Conservation (phyloP, 139 green algal species). For the Chlamydomonas urium region DNA sequence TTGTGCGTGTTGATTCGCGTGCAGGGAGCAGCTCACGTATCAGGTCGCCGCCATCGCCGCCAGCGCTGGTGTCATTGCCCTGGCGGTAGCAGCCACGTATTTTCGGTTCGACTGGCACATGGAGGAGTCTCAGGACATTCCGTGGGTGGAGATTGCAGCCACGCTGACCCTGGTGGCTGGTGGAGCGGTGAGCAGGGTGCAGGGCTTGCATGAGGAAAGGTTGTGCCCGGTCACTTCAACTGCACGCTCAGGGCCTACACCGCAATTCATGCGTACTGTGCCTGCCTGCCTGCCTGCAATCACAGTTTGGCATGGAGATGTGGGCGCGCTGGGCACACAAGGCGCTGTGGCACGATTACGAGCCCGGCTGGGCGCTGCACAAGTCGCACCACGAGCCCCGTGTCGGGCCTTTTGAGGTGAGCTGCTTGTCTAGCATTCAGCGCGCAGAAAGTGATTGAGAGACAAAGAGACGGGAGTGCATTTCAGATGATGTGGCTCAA, state of each 20-base stretch:
- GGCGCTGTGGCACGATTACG: constrained; percentile 88
- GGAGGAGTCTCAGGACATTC: constrained; percentile 50
- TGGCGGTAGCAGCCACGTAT: constrained; percentile 71
- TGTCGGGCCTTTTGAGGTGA: constrained; percentile 87
- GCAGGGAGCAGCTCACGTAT: constrained; percentile 67
- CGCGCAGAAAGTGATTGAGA: too few relatives aligned
- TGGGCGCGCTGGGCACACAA: constrained; percentile 90
- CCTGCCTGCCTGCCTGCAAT: too few relatives aligned
- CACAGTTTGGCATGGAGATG: constrained; percentile 77
- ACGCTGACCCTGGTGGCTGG: constrained; percentile 72
- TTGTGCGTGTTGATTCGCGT: too few relatives aligned
- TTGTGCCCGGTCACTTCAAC: too few relatives aligned
- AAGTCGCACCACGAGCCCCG: constrained; percentile 90
- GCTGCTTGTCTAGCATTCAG: too few relatives aligned
- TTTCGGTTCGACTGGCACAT: constrained; percentile 69
- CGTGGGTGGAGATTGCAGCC: constrained; percentile 54
- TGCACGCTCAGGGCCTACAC: too few relatives aligned
- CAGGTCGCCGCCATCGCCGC: constrained; percentile 66
- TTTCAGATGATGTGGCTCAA: too few relatives aligned
- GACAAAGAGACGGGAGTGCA: too few relatives aligned
- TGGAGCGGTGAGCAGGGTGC: constrained; percentile 43
- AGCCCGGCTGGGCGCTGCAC: constrained; percentile 78
- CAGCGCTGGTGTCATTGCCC: constrained; percentile 42
- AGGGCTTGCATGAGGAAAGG: too few relatives aligned
- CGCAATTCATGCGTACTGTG: too few relatives aligned